A percentile compares a stretch with the other conserved stretches of the same genome.
Evolutionary conservation across 768 basidiomycete species (phyloP).

Genomic region (Xerocomellus amylosporus): DNA sequence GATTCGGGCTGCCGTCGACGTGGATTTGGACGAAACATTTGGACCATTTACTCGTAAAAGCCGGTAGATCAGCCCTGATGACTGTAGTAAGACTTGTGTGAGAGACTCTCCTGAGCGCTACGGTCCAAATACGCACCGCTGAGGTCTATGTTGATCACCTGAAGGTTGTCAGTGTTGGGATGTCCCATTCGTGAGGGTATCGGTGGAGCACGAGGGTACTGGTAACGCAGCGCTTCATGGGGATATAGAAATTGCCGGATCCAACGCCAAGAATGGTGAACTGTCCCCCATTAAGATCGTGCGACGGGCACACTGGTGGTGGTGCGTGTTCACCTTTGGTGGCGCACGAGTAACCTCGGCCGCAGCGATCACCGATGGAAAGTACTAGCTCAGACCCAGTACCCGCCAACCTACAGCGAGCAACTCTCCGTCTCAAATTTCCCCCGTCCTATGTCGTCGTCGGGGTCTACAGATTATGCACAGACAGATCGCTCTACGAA

Average conservation of each 20-base stretch:
- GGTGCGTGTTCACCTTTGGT: no score
- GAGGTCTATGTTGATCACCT: conserved; percentile 29
- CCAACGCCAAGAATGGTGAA: neutral
- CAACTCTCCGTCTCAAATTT: conserved; percentile 62
- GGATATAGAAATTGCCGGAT: neutral
- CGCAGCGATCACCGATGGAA: neutral
- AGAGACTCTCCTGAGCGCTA: neutral
- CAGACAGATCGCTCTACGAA: conserved; percentile 62
- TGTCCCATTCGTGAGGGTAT: neutral
- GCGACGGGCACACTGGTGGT: neutral
- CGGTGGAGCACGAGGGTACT: neutral
- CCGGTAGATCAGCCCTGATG: conserved; percentile 25
- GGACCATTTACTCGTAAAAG: conserved; percentile 17
- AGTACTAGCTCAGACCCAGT: conserved; percentile 25
- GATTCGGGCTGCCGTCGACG: conserved; percentile 16
- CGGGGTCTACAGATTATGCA: conserved; percentile 78
- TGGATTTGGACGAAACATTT: conserved; percentile 24
- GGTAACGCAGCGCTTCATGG: neutral
- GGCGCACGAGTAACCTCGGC: neutral
- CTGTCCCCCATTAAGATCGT: no score
- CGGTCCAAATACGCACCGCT: conserved; percentile 7
- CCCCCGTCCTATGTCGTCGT: conserved; percentile 84
- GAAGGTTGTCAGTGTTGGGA: neutral
- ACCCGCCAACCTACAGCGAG: conserved; percentile 49
- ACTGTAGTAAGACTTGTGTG: conserved; percentile 6